These are phyloP conservation scores for Volvariella volvacea DNA, from an alignment of 1,284 basidiomycete species.

Conservation along the genomic window DNA sequence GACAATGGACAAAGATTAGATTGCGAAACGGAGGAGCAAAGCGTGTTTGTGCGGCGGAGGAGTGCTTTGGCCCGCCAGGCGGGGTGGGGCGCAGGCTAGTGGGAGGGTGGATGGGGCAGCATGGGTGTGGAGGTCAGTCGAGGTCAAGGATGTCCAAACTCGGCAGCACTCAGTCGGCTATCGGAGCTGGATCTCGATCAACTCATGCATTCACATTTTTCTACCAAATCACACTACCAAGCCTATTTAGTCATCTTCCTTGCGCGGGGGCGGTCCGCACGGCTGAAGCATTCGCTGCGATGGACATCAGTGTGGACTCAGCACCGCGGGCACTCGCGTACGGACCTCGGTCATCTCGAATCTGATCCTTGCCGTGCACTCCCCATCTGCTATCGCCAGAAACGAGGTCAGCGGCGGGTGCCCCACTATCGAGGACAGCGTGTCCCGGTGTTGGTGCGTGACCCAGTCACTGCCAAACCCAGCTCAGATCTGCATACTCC, in stretches of 20 bases:
- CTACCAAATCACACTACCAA: neutral
- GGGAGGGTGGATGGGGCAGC: too few species aligned
- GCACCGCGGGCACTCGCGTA: conserved; percentile 5
- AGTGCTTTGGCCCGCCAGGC: too few species aligned
- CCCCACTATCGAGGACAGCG: conserved; percentile 85
- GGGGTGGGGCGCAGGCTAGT: too few species aligned
- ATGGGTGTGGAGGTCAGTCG: too few species aligned
- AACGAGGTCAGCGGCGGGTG: conserved; percentile 85
- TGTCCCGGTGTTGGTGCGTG: conserved; percentile 96
- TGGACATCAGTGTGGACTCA: conserved; percentile 7
- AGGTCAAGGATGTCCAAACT: too few species aligned
- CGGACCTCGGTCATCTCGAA: conserved; percentile 95
- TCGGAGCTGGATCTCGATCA: too few species aligned
- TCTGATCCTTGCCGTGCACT: conserved; percentile 81
- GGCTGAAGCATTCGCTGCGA: conserved; percentile 92
- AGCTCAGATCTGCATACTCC: conserved; percentile 10
- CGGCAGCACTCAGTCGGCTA: too few species aligned
- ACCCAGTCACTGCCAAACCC: conserved; percentile 79
- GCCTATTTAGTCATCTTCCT: conserved; percentile 70
- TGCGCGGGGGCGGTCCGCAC: conserved; percentile 92
- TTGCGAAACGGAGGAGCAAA: too few species aligned
- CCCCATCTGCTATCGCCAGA: conserved; percentile 89
- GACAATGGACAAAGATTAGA: conserved; percentile 2
- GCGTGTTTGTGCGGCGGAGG: neutral
- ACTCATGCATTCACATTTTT: too few species aligned